These are phyloP conservation scores for Termitomyces sp. DNA, from an alignment of 768 basidiomycete genomes.

Conservation along the genomic window DNA sequence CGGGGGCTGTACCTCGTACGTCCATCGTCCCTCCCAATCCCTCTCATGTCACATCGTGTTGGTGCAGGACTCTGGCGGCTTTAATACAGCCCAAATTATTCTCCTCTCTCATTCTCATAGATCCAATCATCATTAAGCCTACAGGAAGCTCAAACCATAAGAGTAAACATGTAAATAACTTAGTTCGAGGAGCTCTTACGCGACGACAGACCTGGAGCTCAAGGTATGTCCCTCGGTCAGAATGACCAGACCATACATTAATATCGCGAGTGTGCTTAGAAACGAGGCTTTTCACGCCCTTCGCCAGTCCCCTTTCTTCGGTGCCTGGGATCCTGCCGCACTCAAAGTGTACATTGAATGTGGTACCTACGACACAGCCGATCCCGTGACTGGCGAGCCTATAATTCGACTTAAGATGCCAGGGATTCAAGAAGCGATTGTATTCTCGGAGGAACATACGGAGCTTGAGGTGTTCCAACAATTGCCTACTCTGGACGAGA, in stretches of 20 bases:
- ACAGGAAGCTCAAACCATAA: constrained; percentile 5
- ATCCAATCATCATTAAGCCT: constrained; percentile 60
- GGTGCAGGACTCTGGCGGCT: constrained; percentile 46
- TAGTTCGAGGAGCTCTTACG: constrained; percentile 42
- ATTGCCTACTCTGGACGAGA: constrained; percentile 40
- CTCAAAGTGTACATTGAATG: constrained; percentile 57
- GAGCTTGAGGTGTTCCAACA: constrained; percentile 36
- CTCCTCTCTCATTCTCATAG: constrained; percentile 65
- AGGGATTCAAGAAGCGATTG: constrained; percentile 56
- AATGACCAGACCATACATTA: neutral
- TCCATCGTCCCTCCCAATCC: constrained; percentile 8
- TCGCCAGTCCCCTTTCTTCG: constrained; percentile 58
- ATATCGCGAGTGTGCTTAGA: constrained; percentile 24
- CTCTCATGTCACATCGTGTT: neutral
- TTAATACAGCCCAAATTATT: constrained; percentile 61
- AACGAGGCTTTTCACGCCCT: constrained; percentile 54
- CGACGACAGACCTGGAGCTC: constrained; percentile 64
- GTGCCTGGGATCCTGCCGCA: constrained; percentile 60
- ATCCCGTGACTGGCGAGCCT: constrained; percentile 21
- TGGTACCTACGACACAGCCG: constrained; percentile 37
- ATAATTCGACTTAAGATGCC: constrained; percentile 61
- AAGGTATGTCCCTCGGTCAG: constrained; percentile 28
- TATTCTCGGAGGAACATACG: constrained; percentile 46
- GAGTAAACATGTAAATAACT: constrained; percentile 11
- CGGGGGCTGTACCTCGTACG: constrained; percentile 74